phyloP scores from a whole-genome alignment of 2,329 filamentous ascomycete species.

The Fusarium chuoi region DNA sequence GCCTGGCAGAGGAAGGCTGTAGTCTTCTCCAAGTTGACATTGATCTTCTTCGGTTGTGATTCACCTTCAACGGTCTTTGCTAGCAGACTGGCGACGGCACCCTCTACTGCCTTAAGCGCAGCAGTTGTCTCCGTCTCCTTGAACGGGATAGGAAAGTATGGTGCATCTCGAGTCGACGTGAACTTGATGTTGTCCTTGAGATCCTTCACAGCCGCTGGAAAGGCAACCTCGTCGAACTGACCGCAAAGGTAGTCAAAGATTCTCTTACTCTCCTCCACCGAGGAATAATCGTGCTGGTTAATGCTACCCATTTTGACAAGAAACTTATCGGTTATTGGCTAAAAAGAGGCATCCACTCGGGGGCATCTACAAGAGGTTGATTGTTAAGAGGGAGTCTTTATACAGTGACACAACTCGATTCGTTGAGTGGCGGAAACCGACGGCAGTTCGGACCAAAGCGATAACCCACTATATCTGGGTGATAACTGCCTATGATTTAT shows the following conservation, averaged over 20 bases:
- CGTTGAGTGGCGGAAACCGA: neutral
- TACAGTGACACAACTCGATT: slow-evolving; percentile 4
- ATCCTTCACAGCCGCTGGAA: slow-evolving; percentile 44
- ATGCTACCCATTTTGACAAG: slow-evolving; percentile 24
- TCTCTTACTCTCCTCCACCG: slow-evolving; percentile 31
- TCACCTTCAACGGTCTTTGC: slow-evolving; percentile 41
- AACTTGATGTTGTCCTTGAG: slow-evolving; percentile 46
- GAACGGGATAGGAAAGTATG: slow-evolving; percentile 60
- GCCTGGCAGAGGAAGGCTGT: slow-evolving; percentile 55
- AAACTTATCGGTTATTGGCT: neutral
- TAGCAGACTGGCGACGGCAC: slow-evolving; percentile 46
- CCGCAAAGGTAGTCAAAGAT: slow-evolving; percentile 35
- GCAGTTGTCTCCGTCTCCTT: slow-evolving; percentile 58
- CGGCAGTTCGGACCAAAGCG: neutral
- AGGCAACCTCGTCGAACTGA: slow-evolving; percentile 43
- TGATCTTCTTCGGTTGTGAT: slow-evolving; percentile 35
- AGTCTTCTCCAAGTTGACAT: slow-evolving; percentile 52
- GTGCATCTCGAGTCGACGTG: slow-evolving; percentile 48
- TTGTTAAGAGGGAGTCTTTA: slow-evolving; percentile 20
- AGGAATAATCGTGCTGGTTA: slow-evolving; percentile 32
- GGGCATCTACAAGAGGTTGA: neutral
- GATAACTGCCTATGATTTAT: neutral
- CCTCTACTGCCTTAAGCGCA: slow-evolving; percentile 58
- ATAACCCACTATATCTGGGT: neutral
- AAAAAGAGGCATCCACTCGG: neutral